Percentiles rank a stretch among this genome's conserved stretches.
Conservation (phyloP, 75 land plant genomes). For the Pinus tabuliformis region DNA sequence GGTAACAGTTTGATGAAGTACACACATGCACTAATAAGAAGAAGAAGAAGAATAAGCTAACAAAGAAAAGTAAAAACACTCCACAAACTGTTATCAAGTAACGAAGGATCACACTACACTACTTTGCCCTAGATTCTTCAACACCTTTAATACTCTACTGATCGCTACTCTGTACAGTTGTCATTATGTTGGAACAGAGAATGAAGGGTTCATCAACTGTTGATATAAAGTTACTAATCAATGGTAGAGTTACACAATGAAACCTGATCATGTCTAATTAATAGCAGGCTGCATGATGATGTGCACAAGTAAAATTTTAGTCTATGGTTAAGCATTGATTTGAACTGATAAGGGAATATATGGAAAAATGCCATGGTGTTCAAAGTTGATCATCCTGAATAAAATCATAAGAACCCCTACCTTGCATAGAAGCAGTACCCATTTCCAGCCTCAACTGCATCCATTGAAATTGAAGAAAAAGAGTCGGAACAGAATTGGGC, state of each 20-base stretch:
- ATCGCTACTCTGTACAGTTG: not conserved
- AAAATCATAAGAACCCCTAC: conserved; percentile 18
- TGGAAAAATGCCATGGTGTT: not conserved
- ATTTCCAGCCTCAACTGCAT: conserved; percentile 34
- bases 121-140: no score
- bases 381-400: not conserved
- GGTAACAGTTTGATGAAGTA: no score
- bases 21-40: no score
- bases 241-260: not conserved
- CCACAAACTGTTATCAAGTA: no score
- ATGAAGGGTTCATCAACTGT: not conserved
- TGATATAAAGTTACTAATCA: not conserved
- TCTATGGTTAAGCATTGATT: not conserved
- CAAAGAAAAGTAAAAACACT: no score
- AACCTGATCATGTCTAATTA: not conserved
- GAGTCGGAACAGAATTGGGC: conserved; percentile 91
- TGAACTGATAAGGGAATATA: not conserved
- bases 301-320: not conserved
- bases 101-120: no score
- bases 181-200: not conserved
- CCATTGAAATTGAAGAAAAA: conserved; percentile 71
- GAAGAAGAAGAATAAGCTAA: no score
- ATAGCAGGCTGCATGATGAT: not conserved
- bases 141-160: not conserved
- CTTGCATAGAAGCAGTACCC: conserved; percentile 83